Evolutionary conservation across 208 protist genomes (phyloP), one percentile per base, ranked within the genome.

Genomic region (Acanthamoeba healyi): DNA sequence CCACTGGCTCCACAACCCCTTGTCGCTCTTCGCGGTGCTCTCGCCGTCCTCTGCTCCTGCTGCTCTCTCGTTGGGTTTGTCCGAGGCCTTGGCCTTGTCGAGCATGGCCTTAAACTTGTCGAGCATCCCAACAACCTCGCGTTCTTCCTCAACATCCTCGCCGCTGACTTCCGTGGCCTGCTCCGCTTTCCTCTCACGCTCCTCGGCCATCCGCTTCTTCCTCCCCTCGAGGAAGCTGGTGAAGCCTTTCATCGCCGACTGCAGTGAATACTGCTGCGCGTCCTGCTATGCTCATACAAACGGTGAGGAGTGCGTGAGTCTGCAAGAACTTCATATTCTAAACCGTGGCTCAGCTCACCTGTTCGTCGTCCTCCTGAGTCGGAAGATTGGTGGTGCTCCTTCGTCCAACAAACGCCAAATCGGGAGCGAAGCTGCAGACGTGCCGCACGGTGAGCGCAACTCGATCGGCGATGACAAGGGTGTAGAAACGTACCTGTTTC

Each of bases 61-160:
- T 65, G 24, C 26, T 63, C 32, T 29, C 10, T 70, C 58, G 61
- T 7, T 38, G 61, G 61, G 29, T 24, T 51, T 82, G 40, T 82
- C 42, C 7, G 40, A 12, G 44, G 44, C 10, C 34, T 58, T 51
- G 77, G 42, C 7, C 12, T 0, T 40, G 32, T 92, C 86, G 26
- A 92, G 19, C 54, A 92, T 72, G 36, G 34, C 86, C 86, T 36
- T 92, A 36, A 92, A n/a, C 61, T 38, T 65, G 26, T 92, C 86
- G n/a, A 92, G 44, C 54, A 92, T 77, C 6, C 86, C 86, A 2
- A n/a, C n/a, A n/a, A 77, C 40, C 56, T 92, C 86, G 40, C 36
- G 19, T 36, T 92, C 58, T 32, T 26, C 40, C 36, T 67, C 36
- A 14, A 19, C 14, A 2, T 92, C 61, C 86, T 49, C 32, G 19